Evolutionary conservation across 305 asterid species (phyloP).

Genomic region (Fraxinus xanthoxyloides): DNA sequence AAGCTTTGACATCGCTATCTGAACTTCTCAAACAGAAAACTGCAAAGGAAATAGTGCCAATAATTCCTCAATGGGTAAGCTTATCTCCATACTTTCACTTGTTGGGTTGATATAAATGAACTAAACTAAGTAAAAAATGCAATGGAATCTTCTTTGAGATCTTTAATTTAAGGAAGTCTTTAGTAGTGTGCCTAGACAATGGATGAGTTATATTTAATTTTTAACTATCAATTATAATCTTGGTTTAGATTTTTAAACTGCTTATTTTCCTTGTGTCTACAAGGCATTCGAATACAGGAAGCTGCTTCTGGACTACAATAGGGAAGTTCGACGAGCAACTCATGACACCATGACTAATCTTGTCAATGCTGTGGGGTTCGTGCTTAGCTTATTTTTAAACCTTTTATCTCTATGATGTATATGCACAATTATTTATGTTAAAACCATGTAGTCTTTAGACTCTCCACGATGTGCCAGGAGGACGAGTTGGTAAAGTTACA

Average conservation of each 20-base stretch:
- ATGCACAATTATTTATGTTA: neutral
- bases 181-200: constrained; percentile 5
- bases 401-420: neutral
- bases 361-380: constrained; percentile 75
- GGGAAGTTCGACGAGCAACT: constrained; percentile 96
- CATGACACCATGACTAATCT: constrained; percentile 87
- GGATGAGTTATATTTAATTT: constrained; percentile 21
- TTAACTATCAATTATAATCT: neutral
- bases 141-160: constrained; percentile 6
- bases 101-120: constrained; percentile 6
- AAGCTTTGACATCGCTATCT: constrained; percentile 81
- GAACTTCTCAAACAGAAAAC: constrained; percentile 68
- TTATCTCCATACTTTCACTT: constrained; percentile 11
- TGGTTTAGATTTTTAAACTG: constrained; percentile 11
- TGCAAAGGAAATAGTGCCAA: constrained; percentile 56
- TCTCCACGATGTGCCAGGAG: constrained; percentile 14
- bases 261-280: constrained; percentile 21
- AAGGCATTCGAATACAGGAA: constrained; percentile 96
- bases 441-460: neutral
- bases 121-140: neutral
- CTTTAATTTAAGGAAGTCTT: constrained; percentile 9
- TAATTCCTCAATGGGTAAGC: constrained; percentile 93
- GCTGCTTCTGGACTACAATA: constrained; percentile 82
- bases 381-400: constrained; percentile 19
- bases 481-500: constrained; percentile 12